Percentiles rank a stretch among this genome's conserved stretches.
Conservation (phyloP, 2,329 filamentous ascomycete genomes). For the Bipolaris victoriae region DNA sequence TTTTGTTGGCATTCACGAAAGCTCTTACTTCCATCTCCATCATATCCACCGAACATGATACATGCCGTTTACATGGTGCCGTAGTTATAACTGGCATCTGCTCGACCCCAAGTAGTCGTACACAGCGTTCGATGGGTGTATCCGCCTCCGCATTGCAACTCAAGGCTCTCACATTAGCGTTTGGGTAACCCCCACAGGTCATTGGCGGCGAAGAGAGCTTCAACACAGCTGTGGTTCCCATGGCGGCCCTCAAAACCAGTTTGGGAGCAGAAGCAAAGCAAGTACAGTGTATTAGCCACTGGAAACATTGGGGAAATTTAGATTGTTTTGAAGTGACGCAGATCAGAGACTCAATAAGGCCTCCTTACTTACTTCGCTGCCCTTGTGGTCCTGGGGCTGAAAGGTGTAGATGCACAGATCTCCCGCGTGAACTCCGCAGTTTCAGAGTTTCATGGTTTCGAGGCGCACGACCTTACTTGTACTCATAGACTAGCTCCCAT, state of each 20-base stretch:
- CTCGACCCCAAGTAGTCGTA: constrained; percentile 7
- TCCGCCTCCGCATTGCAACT: constrained; percentile 27
- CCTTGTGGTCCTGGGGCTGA: not conserved
- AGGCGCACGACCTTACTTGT: not conserved
- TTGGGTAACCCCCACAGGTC: not conserved
- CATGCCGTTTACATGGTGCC: constrained; percentile 18
- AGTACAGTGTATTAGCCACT: not conserved
- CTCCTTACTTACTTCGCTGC: not conserved
- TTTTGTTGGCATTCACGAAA: not conserved
- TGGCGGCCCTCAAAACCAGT: not conserved
- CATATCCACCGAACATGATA: constrained; percentile 4
- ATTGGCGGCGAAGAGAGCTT: not conserved
- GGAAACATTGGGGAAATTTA: not conserved
- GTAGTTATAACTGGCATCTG: constrained; percentile 25
- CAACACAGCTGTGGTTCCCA: constrained; percentile 12
- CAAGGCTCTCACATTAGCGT: constrained; percentile 16
- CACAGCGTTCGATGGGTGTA: constrained; percentile 22
- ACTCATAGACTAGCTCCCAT: not conserved
- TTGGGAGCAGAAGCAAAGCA: not conserved
- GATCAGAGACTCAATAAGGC: not conserved
- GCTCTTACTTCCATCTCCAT: not conserved
- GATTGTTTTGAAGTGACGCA: not conserved
- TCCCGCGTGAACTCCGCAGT: constrained; percentile 4
- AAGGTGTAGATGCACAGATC: constrained; percentile 11
- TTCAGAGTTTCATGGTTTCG: not conserved